phyloP scores from a whole-genome alignment of 2,329 filamentous ascomycete genomes.

The Colletotrichum ledebouriae region DNA sequence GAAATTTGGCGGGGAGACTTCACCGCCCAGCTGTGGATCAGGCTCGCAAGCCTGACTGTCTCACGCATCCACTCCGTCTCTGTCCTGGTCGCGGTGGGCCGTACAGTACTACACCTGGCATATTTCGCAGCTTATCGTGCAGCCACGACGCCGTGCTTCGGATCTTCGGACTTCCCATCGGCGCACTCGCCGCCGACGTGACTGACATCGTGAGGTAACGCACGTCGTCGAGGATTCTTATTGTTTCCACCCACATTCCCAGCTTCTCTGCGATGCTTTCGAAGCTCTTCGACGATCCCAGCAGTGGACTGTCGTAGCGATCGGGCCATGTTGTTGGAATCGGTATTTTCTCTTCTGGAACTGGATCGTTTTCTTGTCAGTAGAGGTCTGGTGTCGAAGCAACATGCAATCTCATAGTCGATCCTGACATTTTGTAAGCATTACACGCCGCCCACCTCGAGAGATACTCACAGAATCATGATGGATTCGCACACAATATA shows the following conservation, averaged over 20 bases:
- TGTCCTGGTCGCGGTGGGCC: constrained; percentile 3
- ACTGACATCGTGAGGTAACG: constrained; percentile 47
- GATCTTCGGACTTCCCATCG: constrained; percentile 40
- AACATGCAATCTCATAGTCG: constrained; percentile 50
- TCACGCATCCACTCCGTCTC: constrained; percentile 44
- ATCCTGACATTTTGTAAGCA: constrained; percentile 42
- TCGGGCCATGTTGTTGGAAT: constrained; percentile 43
- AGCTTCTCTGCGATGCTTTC: constrained; percentile 36
- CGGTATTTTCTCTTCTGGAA: constrained; percentile 30
- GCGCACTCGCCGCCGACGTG: constrained; percentile 23
- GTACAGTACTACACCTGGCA: neutral
- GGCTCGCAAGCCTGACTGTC: constrained; percentile 45
- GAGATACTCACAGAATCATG: constrained; percentile 36
- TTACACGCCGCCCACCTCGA: neutral
- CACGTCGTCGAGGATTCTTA: constrained; percentile 48
- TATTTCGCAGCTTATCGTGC: constrained; percentile 39
- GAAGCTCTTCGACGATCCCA: constrained; percentile 44
- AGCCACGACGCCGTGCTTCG: constrained; percentile 46
- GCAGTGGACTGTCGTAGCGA: constrained; percentile 46
- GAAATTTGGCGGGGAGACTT: constrained; percentile 47
- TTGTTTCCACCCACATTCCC: constrained; percentile 42
- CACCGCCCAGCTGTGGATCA: constrained; percentile 48
- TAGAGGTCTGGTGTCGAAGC: constrained; percentile 49
- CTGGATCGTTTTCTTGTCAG: constrained; percentile 44
- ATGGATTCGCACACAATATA: constrained; percentile 46